Percentiles rank a stretch among this genome's conserved stretches.
Conservation (phyloP, 441 rosid species). For the Erysimum cheiri region DNA sequence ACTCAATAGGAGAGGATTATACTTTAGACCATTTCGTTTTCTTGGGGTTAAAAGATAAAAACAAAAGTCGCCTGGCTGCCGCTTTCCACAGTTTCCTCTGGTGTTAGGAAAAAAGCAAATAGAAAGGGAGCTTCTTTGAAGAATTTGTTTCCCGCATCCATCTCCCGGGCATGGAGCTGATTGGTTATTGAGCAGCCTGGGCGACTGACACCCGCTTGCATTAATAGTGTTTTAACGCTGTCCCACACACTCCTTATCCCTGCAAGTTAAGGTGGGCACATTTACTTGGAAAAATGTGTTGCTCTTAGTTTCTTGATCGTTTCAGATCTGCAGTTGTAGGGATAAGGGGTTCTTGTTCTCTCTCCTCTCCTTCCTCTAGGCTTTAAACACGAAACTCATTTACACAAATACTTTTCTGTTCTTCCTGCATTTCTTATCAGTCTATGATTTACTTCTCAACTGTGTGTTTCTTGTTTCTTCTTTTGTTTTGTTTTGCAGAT, state of each 20-base stretch:
- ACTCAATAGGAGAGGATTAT: constrained; percentile 66
- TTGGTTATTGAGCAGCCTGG: constrained; percentile 82
- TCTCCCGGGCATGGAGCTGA: constrained; percentile 94
- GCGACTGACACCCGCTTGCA: constrained; percentile 68
- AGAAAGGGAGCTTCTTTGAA: constrained; percentile 52
- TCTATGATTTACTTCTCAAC: constrained; percentile 17
- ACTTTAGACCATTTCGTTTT: constrained; percentile 50
- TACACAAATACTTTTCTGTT: neutral
- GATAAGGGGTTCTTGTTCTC: constrained; percentile 65
- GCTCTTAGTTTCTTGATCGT: constrained; percentile 68
- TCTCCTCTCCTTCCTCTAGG: constrained; percentile 37
- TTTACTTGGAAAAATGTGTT: constrained; percentile 80
- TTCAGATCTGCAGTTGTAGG: constrained; percentile 82
- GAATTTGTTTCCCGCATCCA: constrained; percentile 48
- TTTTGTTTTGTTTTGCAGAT: constrained; percentile 59
- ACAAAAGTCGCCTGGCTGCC: constrained; percentile 91
- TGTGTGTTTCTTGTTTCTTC: constrained; percentile 25
- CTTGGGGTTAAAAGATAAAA: constrained; percentile 47
- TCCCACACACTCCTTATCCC: constrained; percentile 83
- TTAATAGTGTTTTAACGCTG: constrained; percentile 53
- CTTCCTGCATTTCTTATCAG: constrained; percentile 27
- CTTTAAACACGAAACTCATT: constrained; percentile 23
- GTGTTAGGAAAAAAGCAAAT: constrained; percentile 9
- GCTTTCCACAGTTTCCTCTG: constrained; percentile 45
- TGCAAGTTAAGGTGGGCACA: constrained; percentile 99